Evolutionary conservation across 2,329 filamentous ascomycete species (phyloP), one percentile per base, ranked within the genome.

Genomic region (Celoporthe dispersa): DNA sequence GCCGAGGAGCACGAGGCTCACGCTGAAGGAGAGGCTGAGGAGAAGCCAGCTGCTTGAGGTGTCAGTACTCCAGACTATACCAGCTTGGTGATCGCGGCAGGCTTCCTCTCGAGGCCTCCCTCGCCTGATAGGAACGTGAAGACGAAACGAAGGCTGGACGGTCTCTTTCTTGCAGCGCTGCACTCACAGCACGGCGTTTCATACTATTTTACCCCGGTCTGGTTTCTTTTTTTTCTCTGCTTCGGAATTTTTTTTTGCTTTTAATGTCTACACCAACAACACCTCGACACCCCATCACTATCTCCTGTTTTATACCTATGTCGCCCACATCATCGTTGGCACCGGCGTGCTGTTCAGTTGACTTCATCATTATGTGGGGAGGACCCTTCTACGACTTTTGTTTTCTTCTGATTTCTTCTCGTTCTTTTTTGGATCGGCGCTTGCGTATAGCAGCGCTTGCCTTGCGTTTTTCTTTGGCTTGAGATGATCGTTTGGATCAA

Each of bases 391-490:
- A 64, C 48, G 11, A 25, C 28, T 53, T 60, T 48, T n/a, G n/a
- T 48, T n/a, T 48, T 48, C 2, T 22, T 48, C 19, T n/a, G n/a
- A n/a, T 48, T 48, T 22, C 22, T 48, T 22, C 22, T 48, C 3
- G 22, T 48, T n/a, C 2, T 48, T 48, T 48, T 48, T 60, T 53
- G 37, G 48, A 64, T 31, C 28, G 48, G 68, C 60, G 48, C 33
- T 70, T 70, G 68, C 64, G 65, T 70, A 68, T 64, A 67, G 63
- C 60, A 68, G 44, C 60, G 33, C 51, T 8, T 25, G 33, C 22
- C 12, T 44, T 37, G 44, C 57, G 53, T 19, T 44, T 19, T 44
- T 53, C 61, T 48, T 48, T 48, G 64, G 22, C 19, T 33, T 35
- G 48, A 35, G 37, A n/a, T 33, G 25, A 28, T 51, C 31, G 19